A percentile compares a stretch with the other conserved stretches of the same genome.
These are phyloP conservation scores for Paxillus involutus DNA, from an alignment of 768 basidiomycete genomes.

Conservation along the genomic window DNA sequence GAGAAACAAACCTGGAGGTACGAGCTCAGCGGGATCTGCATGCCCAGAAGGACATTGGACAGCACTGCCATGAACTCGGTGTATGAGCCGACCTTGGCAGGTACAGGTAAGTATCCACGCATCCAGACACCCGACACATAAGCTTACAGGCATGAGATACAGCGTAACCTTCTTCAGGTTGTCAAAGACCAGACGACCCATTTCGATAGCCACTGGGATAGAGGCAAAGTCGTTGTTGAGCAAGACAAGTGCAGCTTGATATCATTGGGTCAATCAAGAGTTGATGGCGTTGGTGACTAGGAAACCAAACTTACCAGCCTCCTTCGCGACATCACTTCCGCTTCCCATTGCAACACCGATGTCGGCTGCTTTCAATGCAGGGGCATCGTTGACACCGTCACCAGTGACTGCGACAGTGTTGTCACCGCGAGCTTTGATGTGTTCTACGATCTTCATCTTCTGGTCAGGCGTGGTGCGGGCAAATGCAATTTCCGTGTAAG, in stretches of 20 bases:
- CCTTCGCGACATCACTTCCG: conserved; percentile 53
- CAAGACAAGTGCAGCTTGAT: conserved; percentile 44
- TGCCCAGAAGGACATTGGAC: conserved; percentile 55
- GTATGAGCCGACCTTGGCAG: conserved; percentile 49
- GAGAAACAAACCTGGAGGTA: conserved; percentile 58
- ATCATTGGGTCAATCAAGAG: not conserved
- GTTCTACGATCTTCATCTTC: conserved; percentile 57
- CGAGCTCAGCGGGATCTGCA: conserved; percentile 56
- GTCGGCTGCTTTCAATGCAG: conserved; percentile 51
- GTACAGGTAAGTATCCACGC: not conserved
- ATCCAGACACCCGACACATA: not conserved
- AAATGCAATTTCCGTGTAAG: conserved; percentile 47
- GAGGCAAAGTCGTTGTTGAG: conserved; percentile 60
- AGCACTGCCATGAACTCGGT: conserved; percentile 59
- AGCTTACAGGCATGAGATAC: conserved; percentile 43
- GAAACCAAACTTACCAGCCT: conserved; percentile 42
- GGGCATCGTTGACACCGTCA: conserved; percentile 57
- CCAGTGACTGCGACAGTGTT: conserved; percentile 55
- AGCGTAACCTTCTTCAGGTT: conserved; percentile 54
- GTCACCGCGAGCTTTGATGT: conserved; percentile 46
- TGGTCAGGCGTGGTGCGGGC: conserved; percentile 57
- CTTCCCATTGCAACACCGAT: conserved; percentile 55
- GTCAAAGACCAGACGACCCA: conserved; percentile 59
- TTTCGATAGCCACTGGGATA: conserved; percentile 56
- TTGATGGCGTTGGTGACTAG: not conserved